Evolutionary conservation across 768 basidiomycete genomes (phyloP).

Genomic region (Cantharellus anzutake): DNA sequence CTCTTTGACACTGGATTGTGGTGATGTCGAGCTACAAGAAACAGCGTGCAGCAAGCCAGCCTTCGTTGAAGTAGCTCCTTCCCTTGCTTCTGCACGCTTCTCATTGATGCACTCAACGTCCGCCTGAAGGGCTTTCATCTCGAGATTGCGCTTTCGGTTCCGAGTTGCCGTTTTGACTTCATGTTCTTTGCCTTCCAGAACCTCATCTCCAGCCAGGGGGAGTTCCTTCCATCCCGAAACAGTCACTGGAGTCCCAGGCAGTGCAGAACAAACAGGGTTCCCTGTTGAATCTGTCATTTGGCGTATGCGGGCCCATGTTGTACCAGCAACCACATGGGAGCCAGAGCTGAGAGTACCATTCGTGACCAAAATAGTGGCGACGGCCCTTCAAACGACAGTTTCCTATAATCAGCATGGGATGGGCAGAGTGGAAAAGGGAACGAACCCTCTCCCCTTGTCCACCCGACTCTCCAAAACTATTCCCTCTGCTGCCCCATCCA

Average conservation of each 20-base stretch:
- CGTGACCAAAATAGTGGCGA: constrained; percentile 75
- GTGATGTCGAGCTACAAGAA: not conserved
- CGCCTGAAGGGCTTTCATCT: constrained; percentile 40
- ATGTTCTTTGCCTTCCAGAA: constrained; percentile 59
- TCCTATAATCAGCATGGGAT: not conserved
- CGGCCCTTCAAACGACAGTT: constrained; percentile 31
- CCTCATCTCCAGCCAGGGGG: constrained; percentile 80
- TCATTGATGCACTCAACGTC: constrained; percentile 80
- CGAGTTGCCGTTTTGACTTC: constrained; percentile 73
- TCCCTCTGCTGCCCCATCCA: constrained; percentile 53
- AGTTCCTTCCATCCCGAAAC: constrained; percentile 92
- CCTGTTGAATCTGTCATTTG: constrained; percentile 60
- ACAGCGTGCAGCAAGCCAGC: not conserved
- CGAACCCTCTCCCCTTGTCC: constrained; percentile 82
- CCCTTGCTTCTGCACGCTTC: constrained; percentile 43
- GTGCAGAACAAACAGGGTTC: constrained; percentile 37
- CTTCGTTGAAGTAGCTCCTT: constrained; percentile 13
- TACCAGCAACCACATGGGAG: constrained; percentile 61
- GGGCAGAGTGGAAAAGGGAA: constrained; percentile 2
- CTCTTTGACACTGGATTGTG: constrained; percentile 27
- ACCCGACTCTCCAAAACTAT: constrained; percentile 79
- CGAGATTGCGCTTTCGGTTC: constrained; percentile 55
- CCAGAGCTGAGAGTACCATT: constrained; percentile 61
- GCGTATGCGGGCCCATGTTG: constrained; percentile 62
- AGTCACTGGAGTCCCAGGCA: constrained; percentile 76